Evolutionary conservation across 306 rosid genomes (phyloP).

Genomic region (Hippophae rhamnoides): DNA sequence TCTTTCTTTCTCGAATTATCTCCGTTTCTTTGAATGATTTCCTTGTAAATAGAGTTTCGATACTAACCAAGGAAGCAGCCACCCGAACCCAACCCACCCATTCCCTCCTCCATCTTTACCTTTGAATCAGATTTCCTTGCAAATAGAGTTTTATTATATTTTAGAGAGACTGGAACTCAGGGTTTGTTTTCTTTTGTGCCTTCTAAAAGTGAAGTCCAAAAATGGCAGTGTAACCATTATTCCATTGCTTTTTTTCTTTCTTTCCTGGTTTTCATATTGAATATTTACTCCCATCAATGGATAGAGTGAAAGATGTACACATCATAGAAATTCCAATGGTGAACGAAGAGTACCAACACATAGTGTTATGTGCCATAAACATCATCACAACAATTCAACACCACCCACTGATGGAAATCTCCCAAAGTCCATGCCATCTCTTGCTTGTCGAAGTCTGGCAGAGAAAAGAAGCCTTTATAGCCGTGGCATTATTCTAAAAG

Average conservation of each 20-base stretch:
- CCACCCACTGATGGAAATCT: conserved; percentile 79
- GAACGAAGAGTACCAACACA: conserved; percentile 48
- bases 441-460: conserved; percentile 81
- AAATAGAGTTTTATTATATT: too few species aligned
- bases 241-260: neutral
- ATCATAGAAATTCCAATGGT: conserved; percentile 59
- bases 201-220: too few species aligned
- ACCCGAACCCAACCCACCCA: too few species aligned
- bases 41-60: too few species aligned
- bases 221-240: too few species aligned
- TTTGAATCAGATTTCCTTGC: too few species aligned
- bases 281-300: conserved; percentile 31
- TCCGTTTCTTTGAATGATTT: too few species aligned
- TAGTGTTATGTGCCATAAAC: conserved; percentile 19
- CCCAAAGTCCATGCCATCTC: conserved; percentile 68
- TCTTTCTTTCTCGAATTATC: too few species aligned
- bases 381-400: conserved; percentile 55
- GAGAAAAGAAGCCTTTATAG: conserved; percentile 63
- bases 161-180: too few species aligned
- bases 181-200: too few species aligned
- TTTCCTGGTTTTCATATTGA: neutral
- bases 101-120: too few species aligned
- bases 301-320: conserved; percentile 43
- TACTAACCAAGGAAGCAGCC: too few species aligned
- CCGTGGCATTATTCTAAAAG: conserved; percentile 36